Conservation (phyloP, 495 filamentous ascomycete species). For the Lasiosphaeriaceae sp. region DNA sequence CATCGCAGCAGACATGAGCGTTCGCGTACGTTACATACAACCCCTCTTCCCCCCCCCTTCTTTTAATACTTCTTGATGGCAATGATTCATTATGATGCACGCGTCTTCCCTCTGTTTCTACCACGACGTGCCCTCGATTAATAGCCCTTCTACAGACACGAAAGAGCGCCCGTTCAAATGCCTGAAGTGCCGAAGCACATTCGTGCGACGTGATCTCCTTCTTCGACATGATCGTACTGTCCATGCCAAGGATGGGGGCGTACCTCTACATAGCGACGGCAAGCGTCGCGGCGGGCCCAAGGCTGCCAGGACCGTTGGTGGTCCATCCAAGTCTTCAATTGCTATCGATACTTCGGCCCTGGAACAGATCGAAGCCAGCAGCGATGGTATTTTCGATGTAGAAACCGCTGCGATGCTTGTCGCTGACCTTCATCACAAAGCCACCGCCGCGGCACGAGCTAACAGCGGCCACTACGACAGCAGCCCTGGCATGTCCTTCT, state of each 20-base stretch:
- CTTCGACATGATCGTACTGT: constrained; percentile 97
- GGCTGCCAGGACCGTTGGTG: constrained; percentile 57
- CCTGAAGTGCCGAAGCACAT: constrained; percentile 95
- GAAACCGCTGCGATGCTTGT: constrained; percentile 99
- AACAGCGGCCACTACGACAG: constrained; percentile 56
- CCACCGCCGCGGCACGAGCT: constrained; percentile 72
- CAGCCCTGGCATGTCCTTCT: constrained; percentile 68
- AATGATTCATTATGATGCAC: not conserved
- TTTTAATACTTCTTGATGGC: not conserved
- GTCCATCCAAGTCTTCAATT: constrained; percentile 76
- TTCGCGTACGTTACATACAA: constrained; percentile 81
- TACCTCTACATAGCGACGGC: constrained; percentile 89
- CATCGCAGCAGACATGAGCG: constrained; percentile 95
- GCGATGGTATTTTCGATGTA: constrained; percentile 93
- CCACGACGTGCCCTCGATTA: not conserved
- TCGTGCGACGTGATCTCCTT: constrained; percentile 92
- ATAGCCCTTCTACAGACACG: constrained; percentile 61
- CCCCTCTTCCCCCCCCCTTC: not conserved
- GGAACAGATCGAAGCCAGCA: constrained; percentile 92
- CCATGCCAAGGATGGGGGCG: constrained; percentile 96
- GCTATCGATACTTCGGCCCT: constrained; percentile 82
- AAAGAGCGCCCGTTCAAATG: constrained; percentile 99
- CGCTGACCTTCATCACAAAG: constrained; percentile 97
- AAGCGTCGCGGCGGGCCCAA: constrained; percentile 79
- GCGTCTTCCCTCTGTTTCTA: not conserved